Evolutionary conservation across 2,329 filamentous ascomycete species (phyloP).

Genomic region (Fusarium lateritium): DNA sequence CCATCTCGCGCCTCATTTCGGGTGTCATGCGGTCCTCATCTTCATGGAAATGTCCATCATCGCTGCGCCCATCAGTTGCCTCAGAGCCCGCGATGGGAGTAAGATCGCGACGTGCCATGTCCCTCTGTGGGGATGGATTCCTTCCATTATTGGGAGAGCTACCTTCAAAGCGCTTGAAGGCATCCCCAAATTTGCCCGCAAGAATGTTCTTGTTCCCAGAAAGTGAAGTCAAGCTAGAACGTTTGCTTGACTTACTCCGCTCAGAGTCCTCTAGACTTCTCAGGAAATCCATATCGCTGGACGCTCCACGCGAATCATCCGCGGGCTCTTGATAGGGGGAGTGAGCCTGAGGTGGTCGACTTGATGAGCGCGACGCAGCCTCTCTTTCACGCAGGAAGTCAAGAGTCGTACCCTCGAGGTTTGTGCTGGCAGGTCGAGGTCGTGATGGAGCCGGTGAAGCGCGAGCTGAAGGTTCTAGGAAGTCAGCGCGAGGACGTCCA

Average conservation of each 20-base stretch:
- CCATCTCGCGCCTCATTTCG: conserved; percentile 90
- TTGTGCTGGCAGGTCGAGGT: conserved; percentile 83
- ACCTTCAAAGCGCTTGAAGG: conserved; percentile 91
- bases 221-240: conserved; percentile 79
- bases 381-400: conserved; percentile 88
- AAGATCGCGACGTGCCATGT: conserved; percentile 65
- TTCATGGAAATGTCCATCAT: conserved; percentile 73
- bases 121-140: conserved; percentile 66
- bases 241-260: conserved; percentile 72
- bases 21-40: conserved; percentile 81
- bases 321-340: conserved; percentile 60
- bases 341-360: conserved; percentile 52
- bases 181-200: conserved; percentile 91
- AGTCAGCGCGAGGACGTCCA: conserved; percentile 47
- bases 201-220: conserved; percentile 85
- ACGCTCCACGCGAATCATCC: conserved; percentile 61
- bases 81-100: conserved; percentile 85
- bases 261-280: conserved; percentile 78
- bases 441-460: conserved; percentile 60
- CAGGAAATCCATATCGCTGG: conserved; percentile 83
- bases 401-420: conserved; percentile 81
- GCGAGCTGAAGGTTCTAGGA: conserved; percentile 44
- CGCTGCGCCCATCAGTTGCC: conserved; percentile 70
- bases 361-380: conserved; percentile 61
- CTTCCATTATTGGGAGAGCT: conserved; percentile 57